Percentiles rank a stretch among this genome's conserved stretches.
Evolutionary conservation across 75 land plant genomes (phyloP).

Genomic region (Gnetum montanum): DNA sequence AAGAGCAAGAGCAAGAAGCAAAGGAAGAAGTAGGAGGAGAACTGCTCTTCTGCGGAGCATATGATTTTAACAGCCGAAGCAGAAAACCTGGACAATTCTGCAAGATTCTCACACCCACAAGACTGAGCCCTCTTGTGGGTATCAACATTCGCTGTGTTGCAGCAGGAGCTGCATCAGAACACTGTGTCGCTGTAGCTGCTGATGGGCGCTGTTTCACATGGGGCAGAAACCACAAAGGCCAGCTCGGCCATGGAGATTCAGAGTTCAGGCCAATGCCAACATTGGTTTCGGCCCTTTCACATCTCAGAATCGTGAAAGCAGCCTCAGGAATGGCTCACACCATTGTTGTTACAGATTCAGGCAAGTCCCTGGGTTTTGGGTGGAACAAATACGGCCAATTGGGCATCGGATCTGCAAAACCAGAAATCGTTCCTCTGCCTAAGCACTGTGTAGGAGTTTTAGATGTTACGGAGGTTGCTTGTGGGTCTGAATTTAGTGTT

Average conservation of each 20-base stretch:
- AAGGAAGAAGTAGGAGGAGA: too few relatives aligned
- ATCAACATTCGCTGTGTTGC: conserved; percentile 65
- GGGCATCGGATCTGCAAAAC: conserved; percentile 68
- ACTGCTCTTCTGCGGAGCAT: conserved; percentile 80
- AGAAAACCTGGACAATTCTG: conserved; percentile 14
- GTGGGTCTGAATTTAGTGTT: conserved; percentile 92
- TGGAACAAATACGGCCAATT: conserved; percentile 96
- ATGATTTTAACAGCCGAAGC: conserved; percentile 57
- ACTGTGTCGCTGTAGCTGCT: conserved; percentile 84
- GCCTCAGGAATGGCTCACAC: conserved; percentile 77
- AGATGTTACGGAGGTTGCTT: conserved; percentile 52
- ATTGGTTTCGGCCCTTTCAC: conserved; percentile 56
- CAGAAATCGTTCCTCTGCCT: too few relatives aligned
- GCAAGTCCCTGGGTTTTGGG: conserved; percentile 73
- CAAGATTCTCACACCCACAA: conserved; percentile 38
- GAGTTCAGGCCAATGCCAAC: conserved; percentile 68
- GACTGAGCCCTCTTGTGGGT: conserved; percentile 60
- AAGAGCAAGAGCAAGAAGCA: too few relatives aligned
- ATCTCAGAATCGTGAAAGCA: conserved; percentile 72
- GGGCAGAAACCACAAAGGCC: conserved; percentile 99
- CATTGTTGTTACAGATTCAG: conserved; percentile 74
- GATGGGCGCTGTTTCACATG: conserved; percentile 95
- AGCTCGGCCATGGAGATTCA: conserved; percentile 89
- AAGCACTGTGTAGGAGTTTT: too few relatives aligned
- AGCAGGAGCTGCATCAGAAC: conserved; percentile 69